phyloP scores from a whole-genome alignment of 2,329 filamentous ascomycete species.

The Exophiala viscosa region DNA sequence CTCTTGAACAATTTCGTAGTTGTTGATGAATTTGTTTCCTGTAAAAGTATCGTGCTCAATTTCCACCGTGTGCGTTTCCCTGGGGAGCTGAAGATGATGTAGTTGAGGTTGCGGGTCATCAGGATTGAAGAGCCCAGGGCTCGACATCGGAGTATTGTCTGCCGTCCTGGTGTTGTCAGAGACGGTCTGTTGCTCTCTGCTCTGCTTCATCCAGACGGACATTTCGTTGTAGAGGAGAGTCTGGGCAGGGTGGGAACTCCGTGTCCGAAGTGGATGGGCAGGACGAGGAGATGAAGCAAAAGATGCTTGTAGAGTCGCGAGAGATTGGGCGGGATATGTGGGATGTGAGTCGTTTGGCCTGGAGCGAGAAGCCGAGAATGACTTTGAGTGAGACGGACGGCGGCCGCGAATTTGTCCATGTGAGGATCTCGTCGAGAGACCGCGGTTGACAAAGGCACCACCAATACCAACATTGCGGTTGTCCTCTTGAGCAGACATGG shows the following conservation, averaged over 20 bases:
- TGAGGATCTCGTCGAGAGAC: slow-evolving; percentile 17
- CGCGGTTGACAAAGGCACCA: slow-evolving; percentile 7
- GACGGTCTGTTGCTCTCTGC: slow-evolving; percentile 20
- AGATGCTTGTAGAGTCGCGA: slow-evolving; percentile 44
- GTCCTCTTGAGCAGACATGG: slow-evolving; percentile 10
- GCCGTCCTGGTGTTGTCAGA: slow-evolving; percentile 36
- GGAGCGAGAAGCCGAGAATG: slow-evolving; percentile 18
- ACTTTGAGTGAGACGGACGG: slow-evolving; percentile 26
- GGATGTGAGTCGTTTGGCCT: slow-evolving; percentile 30
- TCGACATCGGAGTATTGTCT: slow-evolving; percentile 47
- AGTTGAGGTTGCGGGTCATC: slow-evolving; percentile 55
- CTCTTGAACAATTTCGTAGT: slow-evolving; percentile 95
- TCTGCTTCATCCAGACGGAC: slow-evolving; percentile 22
- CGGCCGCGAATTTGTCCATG: slow-evolving; percentile 13
- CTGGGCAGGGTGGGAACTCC: slow-evolving; percentile 44
- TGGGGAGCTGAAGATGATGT: slow-evolving; percentile 69
- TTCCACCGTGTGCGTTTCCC: slow-evolving; percentile 86
- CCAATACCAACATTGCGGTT: slow-evolving; percentile 3
- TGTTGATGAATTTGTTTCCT: slow-evolving; percentile 93
- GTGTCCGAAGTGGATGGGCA: slow-evolving; percentile 38
- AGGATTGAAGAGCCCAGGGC: slow-evolving; percentile 41
- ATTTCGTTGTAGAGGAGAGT: slow-evolving; percentile 30
- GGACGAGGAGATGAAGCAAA: slow-evolving; percentile 38
- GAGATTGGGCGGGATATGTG: slow-evolving; percentile 48
- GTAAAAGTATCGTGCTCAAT: slow-evolving; percentile 86